Conservation (phyloP, 331 rosid species). For the Phaseolus coccineus region DNA sequence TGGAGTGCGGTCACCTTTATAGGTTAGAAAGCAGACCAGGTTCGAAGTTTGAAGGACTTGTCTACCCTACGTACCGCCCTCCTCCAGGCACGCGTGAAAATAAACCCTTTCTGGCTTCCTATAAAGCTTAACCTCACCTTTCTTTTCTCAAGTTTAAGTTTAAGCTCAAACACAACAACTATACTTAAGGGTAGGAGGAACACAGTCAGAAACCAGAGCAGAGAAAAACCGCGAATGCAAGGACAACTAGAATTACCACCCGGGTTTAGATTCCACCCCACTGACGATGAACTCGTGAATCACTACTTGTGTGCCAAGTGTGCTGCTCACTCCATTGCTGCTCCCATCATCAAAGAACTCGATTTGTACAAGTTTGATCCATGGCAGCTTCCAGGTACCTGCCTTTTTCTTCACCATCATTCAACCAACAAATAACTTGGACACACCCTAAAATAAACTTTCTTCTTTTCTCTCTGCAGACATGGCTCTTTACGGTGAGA, state of each 20-base stretch:
- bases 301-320: constrained; percentile 81
- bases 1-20: constrained; percentile 39
- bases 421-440: too few species aligned
- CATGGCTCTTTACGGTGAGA: constrained; percentile 76
- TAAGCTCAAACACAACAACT: background rate
- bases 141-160: background rate
- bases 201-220: background rate
- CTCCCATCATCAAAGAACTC: constrained; percentile 82
- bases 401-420: too few species aligned
- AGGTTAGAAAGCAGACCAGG: background rate
- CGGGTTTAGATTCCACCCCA: constrained; percentile 95
- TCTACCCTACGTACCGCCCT: constrained; percentile 15
- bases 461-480: constrained; percentile 40
- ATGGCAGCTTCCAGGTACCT: constrained; percentile 88
- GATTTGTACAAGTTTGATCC: constrained; percentile 92
- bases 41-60: background rate
- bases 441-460: too few species aligned
- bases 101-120: background rate
- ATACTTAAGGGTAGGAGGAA: background rate
- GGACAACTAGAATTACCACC: constrained; percentile 73
- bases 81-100: constrained; percentile 48
- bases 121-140: constrained; percentile 12
- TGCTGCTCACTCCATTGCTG: constrained; percentile 68
- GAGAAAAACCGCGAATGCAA: constrained; percentile 42
- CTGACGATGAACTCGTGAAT: constrained; percentile 86